Conservation (phyloP, 345 rosid species). For the Populus alba region DNA sequence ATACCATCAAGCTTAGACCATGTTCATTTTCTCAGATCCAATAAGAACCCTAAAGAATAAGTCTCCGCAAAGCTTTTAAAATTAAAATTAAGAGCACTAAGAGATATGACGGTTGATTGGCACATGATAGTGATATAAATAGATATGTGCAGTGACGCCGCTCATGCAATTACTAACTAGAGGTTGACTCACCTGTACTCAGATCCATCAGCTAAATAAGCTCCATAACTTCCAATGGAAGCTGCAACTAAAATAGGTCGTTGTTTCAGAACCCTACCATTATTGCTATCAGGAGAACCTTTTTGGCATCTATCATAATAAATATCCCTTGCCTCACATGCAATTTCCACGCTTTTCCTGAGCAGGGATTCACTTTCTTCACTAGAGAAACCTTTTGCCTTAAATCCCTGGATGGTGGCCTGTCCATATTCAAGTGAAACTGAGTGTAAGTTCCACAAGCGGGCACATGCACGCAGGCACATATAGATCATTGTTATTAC, state of each 20-base stretch:
- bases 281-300: slow-evolving; percentile 20
- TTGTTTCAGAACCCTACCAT: slow-evolving; percentile 39
- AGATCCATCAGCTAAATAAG: slow-evolving; percentile 85
- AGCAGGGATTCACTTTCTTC: slow-evolving; percentile 61
- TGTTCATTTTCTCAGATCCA: not conserved
- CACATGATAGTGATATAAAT: not conserved
- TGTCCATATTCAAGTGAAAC: slow-evolving; percentile 22
- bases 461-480: not conserved
- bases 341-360: slow-evolving; percentile 62
- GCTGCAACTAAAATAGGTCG: slow-evolving; percentile 72
- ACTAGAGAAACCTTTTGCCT: slow-evolving; percentile 60
- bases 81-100: not conserved
- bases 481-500: slow-evolving; percentile 23
- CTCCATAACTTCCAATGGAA: slow-evolving; percentile 85
- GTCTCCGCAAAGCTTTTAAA: not conserved
- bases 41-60: not conserved
- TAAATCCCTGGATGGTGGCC: slow-evolving; percentile 83
- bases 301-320: slow-evolving; percentile 47
- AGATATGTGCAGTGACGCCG: not conserved
- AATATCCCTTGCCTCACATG: slow-evolving; percentile 57
- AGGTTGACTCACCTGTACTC: slow-evolving; percentile 59
- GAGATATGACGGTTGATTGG: not conserved
- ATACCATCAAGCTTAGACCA: not conserved
- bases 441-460: slow-evolving; percentile 8
- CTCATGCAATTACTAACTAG: not conserved